Evolutionary conservation across 192 early-diverging fungal species (phyloP).

Genomic region (Backusella morwellensis): DNA sequence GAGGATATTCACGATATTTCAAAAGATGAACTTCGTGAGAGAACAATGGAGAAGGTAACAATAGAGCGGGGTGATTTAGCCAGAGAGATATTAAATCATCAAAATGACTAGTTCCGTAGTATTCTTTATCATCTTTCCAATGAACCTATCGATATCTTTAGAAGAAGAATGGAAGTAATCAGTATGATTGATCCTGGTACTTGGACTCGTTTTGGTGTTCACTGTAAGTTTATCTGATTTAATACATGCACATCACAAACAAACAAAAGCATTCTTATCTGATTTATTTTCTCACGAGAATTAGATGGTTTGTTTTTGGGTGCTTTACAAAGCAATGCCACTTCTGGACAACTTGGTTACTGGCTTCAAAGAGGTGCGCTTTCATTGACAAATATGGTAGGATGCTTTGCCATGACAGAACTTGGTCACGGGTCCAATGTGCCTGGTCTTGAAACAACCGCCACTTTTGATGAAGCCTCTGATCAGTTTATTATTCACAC

Average conservation of each 20-base stretch:
- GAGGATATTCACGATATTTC: constrained; percentile 76
- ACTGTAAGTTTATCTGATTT: constrained; percentile 47
- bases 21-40: constrained; percentile 74
- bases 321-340: constrained; percentile 81
- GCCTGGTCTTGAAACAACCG: constrained; percentile 90
- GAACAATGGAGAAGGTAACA: constrained; percentile 75
- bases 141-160: constrained; percentile 69
- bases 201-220: constrained; percentile 91
- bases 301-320: constrained; percentile 79
- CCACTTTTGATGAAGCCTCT: constrained; percentile 78
- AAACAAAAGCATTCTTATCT: not conserved
- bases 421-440: constrained; percentile 87
- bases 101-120: constrained; percentile 47
- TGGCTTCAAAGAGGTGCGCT: constrained; percentile 86
- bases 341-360: constrained; percentile 78
- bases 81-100: not conserved
- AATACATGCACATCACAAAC: not conserved
- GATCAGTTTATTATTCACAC: constrained; percentile 89
- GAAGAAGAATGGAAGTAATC: constrained; percentile 76
- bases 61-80: no score
- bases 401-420: constrained; percentile 96
- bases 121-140: constrained; percentile 69
- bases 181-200: constrained; percentile 83
- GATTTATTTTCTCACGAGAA: not conserved
- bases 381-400: constrained; percentile 76